Conservation (phyloP, 2,329 filamentous ascomycete species). For the Xylariaceae sp. region DNA sequence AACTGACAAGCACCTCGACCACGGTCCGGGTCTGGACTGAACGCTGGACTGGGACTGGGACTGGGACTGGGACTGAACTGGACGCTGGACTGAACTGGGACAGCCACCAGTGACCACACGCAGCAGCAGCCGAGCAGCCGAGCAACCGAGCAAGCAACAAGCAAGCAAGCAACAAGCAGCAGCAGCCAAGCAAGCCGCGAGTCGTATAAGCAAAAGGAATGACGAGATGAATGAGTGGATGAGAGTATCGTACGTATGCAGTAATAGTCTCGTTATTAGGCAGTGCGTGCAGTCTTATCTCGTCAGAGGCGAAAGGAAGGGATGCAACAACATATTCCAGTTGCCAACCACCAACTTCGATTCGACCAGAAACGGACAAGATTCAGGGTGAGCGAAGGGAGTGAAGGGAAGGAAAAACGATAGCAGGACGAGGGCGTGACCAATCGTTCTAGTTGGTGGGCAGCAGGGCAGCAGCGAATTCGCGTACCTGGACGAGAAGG, state of each 20-base stretch:
- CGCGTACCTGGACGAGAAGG: no score
- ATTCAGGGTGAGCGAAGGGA: not conserved
- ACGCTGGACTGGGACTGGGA: no score
- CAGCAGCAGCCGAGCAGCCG: no score
- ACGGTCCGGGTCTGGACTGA: not conserved
- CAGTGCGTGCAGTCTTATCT: constrained; percentile 10
- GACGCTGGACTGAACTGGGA: no score
- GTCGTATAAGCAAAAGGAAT: not conserved
- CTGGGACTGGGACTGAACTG: no score
- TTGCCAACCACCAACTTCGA: constrained; percentile 1
- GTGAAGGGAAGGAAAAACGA: not conserved
- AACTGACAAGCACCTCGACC: not conserved
- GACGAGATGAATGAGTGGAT: not conserved
- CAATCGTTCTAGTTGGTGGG: no score
- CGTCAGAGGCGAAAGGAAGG: constrained; percentile 2
- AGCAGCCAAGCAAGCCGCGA: constrained; percentile 10
- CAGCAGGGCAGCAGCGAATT: no score
- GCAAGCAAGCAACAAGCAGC: no score
- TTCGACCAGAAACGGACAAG: not conserved
- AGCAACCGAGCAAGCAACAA: no score
- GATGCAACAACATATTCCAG: constrained; percentile 14
- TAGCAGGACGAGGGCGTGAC: not conserved
- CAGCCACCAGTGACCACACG: no score
- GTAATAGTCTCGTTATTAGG: not conserved
- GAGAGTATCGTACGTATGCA: not conserved